Conservation (phyloP, 1,284 basidiomycete genomes). For the Coniferiporia weirii region DNA sequence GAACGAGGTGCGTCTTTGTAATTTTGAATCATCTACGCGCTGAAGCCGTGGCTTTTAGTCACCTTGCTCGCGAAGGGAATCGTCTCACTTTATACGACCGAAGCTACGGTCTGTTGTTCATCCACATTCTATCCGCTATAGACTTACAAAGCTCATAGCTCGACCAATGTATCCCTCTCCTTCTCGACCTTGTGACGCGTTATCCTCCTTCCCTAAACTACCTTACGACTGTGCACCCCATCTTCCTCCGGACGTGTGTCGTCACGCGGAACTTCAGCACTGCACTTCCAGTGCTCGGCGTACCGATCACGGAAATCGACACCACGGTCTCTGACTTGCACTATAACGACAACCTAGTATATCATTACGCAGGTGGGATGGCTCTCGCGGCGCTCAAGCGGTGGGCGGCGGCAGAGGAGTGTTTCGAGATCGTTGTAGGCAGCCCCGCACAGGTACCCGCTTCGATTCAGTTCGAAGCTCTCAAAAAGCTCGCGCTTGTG, state of each 20-base stretch:
- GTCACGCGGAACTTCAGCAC: slow-evolving; percentile 44
- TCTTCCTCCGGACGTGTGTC: slow-evolving; percentile 48
- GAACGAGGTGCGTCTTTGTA: slow-evolving; percentile 55
- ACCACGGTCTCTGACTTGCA: slow-evolving; percentile 44
- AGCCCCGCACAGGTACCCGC: slow-evolving; percentile 62
- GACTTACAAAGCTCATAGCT: slow-evolving; percentile 27
- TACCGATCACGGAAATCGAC: slow-evolving; percentile 53
- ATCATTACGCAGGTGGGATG: slow-evolving; percentile 73
- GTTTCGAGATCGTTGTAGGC: slow-evolving; percentile 71
- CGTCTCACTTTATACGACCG: slow-evolving; percentile 18
- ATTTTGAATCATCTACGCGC: background rate
- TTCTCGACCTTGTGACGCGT: slow-evolving; percentile 53
- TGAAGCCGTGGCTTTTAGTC: slow-evolving; percentile 23
- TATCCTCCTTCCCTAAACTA: slow-evolving; percentile 52
- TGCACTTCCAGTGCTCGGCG: slow-evolving; percentile 51
- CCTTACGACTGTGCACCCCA: slow-evolving; percentile 64
- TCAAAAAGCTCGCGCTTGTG: slow-evolving; percentile 75
- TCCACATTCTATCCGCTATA: slow-evolving; percentile 6
- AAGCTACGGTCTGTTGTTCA: slow-evolving; percentile 24
- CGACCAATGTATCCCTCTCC: slow-evolving; percentile 48
- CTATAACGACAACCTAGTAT: slow-evolving; percentile 72
- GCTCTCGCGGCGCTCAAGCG: slow-evolving; percentile 54
- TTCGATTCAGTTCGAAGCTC: slow-evolving; percentile 77
- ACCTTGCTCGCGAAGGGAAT: slow-evolving; percentile 33
- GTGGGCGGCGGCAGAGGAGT: slow-evolving; percentile 64